Base-by-base conservation (phyloP, 257 asterid genomes). In the Gynochthodes officinalis region DNA sequence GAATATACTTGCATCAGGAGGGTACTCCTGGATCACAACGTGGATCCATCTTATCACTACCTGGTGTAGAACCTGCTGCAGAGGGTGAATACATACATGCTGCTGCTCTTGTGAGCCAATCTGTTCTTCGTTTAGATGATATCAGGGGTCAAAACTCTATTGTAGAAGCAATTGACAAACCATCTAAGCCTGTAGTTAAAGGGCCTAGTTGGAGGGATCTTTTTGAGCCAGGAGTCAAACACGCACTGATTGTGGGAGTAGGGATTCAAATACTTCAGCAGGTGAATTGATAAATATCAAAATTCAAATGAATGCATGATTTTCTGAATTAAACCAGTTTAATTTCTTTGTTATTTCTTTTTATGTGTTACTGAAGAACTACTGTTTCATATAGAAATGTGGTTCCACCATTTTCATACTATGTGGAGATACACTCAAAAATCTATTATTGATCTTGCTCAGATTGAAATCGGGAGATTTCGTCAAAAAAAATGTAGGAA, bases 261-360 rank as follows among this genome's bases (percentile, higher is more conserved):
- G 97, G 92, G 58, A 57, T 95, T 78, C 99, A 95, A 82, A 89
- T 95, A 79, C 97, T 95, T 82, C 99, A 95, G 80, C 99, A 92
- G 96, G 99, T 92, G 82, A 71, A 58, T 37, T 46, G 27, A 65
- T 49, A 62, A 32, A 27, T 53, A 48, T 39, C 43, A 71, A 27
- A 43, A 70, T n/a, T 70, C 43, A 44, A 25, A 58, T 21, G 35
- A 5, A 37, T 35, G 35, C 11, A 42, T 43, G 61, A 43, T 4
- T 27, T 28, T 48, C 59, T 58, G 57, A 70, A 42, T 4, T 55
- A 8, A 3, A 18, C 32, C 10, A 33, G n/a, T 5, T 33, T 4
- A 30, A 12, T 46, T 66, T 13, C 5, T 44, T 30, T 3, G 12
- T 42, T 33, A 44, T 48, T 16, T 46, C 19, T n/a, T 21, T 11